A percentile compares a stretch with the other conserved stretches of the same genome.
phyloP scores from a whole-genome alignment of 2,329 filamentous ascomycete genomes.

The Epichloe baconii region DNA sequence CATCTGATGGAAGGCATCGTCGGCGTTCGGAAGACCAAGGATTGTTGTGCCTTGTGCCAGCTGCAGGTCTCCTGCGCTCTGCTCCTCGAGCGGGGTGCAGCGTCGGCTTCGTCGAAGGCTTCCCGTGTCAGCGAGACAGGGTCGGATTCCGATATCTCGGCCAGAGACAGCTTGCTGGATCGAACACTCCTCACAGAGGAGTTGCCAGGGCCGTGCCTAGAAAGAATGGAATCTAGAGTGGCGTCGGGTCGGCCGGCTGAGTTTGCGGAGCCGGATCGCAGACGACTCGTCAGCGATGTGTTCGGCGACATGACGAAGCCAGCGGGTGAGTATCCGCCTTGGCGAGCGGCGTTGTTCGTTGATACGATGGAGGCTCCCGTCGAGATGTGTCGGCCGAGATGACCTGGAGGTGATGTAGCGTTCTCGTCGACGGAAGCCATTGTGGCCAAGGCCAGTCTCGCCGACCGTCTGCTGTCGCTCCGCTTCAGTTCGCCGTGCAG shows the following conservation, averaged over 20 bases:
- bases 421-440: conserved; percentile 5
- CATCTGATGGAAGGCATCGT: conserved; percentile 23
- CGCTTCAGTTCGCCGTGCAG: conserved; percentile 59
- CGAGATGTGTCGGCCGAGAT: conserved; percentile 31
- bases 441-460: conserved; percentile 37
- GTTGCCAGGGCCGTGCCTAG: conserved; percentile 42
- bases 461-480: conserved; percentile 53
- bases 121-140: conserved; percentile 36
- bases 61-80: conserved; percentile 16
- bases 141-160: conserved; percentile 45
- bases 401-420: conserved; percentile 8
- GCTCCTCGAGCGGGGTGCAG: conserved; percentile 24
- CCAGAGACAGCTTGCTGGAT: conserved; percentile 37
- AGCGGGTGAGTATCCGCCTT: conserved; percentile 57
- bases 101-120: conserved; percentile 41
- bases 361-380: conserved; percentile 52
- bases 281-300: conserved; percentile 44
- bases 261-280: conserved; percentile 42
- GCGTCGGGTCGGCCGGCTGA: conserved; percentile 28
- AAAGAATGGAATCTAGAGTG: conserved; percentile 26
- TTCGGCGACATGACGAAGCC: conserved; percentile 56
- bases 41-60: conserved; percentile 21
- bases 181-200: conserved; percentile 37
- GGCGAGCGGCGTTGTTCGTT: conserved; percentile 51
- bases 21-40: conserved; percentile 14